Evolutionary conservation across 352 stramenopile species (phyloP).

Genomic region (Labyrinthula sp.): DNA sequence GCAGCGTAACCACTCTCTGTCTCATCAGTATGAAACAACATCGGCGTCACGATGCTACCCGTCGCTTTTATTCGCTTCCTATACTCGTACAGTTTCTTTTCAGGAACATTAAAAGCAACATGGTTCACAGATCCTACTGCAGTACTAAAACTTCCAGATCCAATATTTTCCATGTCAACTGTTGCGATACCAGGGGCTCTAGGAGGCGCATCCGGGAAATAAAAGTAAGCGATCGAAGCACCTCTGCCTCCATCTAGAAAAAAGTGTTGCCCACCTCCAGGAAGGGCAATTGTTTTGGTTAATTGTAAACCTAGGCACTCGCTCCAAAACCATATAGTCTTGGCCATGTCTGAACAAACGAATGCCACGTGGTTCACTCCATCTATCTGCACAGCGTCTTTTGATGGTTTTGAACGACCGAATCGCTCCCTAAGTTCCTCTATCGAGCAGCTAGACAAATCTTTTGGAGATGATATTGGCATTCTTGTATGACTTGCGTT

Average conservation of each 20-base stretch:
- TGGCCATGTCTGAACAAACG: conserved; percentile 24
- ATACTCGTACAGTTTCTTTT: conserved; percentile 6
- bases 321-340: conserved; percentile 26
- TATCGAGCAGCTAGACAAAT: conserved; percentile 2
- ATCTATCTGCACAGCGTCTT: too few relatives aligned
- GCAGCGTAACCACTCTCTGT: conserved; percentile 3
- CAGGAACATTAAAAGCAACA: conserved; percentile 19
- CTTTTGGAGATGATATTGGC: too few relatives aligned
- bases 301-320: conserved; percentile 16
- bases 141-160: conserved; percentile 20
- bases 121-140: conserved; percentile 23
- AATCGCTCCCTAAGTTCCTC: conserved; percentile 22
- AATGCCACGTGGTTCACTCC: conserved; percentile 24
- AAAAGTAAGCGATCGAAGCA: conserved; percentile 26
- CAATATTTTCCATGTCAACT: conserved; percentile 11
- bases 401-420: too few relatives aligned
- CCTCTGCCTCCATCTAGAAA: conserved; percentile 25
- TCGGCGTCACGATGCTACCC: conserved; percentile 17
- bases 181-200: conserved; percentile 5
- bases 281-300: conserved; percentile 27
- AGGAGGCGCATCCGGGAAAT: conserved; percentile 15
- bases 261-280: conserved; percentile 22
- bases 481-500: too few relatives aligned
- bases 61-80: conserved; percentile 4
- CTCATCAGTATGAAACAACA: conserved; percentile 24